Evolutionary conservation across 192 early-diverging fungal genomes (phyloP), one percentile per base, ranked within the genome.

Genomic region (Spizellomyces sp.): DNA sequence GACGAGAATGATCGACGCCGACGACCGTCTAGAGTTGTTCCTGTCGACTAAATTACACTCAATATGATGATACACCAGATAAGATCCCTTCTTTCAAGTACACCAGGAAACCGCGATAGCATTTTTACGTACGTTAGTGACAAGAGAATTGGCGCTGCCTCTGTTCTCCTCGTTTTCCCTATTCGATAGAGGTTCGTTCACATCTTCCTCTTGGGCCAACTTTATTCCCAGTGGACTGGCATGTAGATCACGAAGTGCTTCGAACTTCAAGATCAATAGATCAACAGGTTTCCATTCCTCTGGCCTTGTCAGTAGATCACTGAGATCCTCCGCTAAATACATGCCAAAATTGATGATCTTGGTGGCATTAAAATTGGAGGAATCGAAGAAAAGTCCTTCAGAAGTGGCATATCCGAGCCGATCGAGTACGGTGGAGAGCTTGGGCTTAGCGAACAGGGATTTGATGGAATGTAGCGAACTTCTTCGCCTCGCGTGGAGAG

Each of bases 231-330:
- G 36, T 9, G 60, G 60, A 62, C 19, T 56, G n/a, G n/a, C 54
- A 14, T 36, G 36, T 41, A 62, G 41, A 46, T 65, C 63, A n/a
- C 63, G 63, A 15, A 65, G 46, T n/a, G 36, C n/a, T 46, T 43
- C 14, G 27, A 65, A 65, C 5, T 65, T 27, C 46, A 65, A 46
- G 15, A 65, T 15, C 43, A 65, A 41, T n/a, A 65, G 15, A 48
- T 65, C 63, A 15, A 65, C 46, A 48, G 63, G 42, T n/a, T 65
- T 43, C 63, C 63, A 65, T 46, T 43, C 46, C 12, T 15, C 15
- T 22, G 10, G 43, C 41, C 8, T 44, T 44, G 36, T 41, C 5
- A 65, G 3, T n/a, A 65, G 63, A n/a, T 15, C 8, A 14, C 42
- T 43, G 42, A 42, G 5, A 41, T 65, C 63, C n/a, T 61, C 12